Evolutionary conservation across 1,284 basidiomycete species (phyloP).

Genomic region (Microbotryum violaceum): DNA sequence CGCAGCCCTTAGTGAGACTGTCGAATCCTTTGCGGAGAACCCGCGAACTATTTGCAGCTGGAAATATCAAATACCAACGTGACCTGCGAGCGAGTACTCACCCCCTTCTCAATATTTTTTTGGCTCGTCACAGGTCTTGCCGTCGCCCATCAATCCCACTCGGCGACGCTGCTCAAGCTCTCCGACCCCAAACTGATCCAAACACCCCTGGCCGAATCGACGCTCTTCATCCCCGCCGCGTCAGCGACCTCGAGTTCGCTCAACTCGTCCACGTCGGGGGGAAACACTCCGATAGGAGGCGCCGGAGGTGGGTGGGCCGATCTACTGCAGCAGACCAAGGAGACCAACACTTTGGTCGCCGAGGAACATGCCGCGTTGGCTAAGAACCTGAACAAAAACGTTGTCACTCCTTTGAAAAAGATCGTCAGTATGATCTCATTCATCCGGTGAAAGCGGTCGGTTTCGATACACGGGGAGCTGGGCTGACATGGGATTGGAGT

Average conservation of each 20-base stretch:
- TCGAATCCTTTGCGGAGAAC: too few species aligned
- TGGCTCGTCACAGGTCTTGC: slow-evolving; percentile 7
- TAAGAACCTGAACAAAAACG: slow-evolving; percentile 13
- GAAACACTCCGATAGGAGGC: background rate
- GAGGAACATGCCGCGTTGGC: slow-evolving; percentile 17
- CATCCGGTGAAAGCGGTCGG: background rate
- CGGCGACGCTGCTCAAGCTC: slow-evolving; percentile 13
- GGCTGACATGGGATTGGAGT: background rate
- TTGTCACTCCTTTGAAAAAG: slow-evolving; percentile 26
- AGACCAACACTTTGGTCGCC: slow-evolving; percentile 11
- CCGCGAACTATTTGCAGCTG: too few species aligned
- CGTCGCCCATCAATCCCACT: slow-evolving; percentile 16
- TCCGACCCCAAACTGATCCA: slow-evolving; percentile 5
- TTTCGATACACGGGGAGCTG: background rate
- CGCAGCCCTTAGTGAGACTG: too few species aligned
- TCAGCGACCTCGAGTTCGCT: background rate
- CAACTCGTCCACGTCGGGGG: slow-evolving; percentile 1
- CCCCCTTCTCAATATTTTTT: background rate
- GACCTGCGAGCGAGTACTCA: too few species aligned
- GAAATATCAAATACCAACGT: too few species aligned
- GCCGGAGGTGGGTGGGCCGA: slow-evolving; percentile 20
- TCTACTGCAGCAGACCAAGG: slow-evolving; percentile 13
- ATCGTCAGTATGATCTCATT: slow-evolving; percentile 3
- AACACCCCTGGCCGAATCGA: slow-evolving; percentile 19
- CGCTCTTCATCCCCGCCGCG: slow-evolving; percentile 19